These are phyloP conservation scores for Nakazawaea sp. DNA, from an alignment of 805 yeast genomes.

Conservation along the genomic window DNA sequence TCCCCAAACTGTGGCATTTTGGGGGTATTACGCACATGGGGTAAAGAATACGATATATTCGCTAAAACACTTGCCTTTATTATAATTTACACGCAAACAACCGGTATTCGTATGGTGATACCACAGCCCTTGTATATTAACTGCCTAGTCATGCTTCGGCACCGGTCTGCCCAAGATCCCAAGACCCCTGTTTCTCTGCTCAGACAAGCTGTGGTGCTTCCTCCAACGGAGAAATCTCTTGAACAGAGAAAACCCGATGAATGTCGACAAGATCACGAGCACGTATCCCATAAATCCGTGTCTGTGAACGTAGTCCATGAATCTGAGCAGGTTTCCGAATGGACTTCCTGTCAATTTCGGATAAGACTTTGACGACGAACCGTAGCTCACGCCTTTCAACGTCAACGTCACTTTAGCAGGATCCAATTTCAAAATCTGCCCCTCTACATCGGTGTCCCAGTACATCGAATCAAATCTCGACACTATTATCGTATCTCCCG, in stretches of 20 bases:
- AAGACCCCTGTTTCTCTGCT: conserved; percentile 5
- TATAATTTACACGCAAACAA: too few relatives aligned
- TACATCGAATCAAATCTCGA: conserved; percentile 27
- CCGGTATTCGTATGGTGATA: too few relatives aligned
- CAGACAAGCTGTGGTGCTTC: too few relatives aligned
- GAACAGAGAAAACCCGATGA: too few relatives aligned
- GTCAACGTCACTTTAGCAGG: conserved; percentile 28
- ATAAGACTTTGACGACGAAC: conserved; percentile 13
- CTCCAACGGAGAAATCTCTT: too few relatives aligned
- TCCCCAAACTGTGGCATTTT: not conserved
- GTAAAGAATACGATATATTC: too few relatives aligned
- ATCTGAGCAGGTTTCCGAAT: conserved; percentile 27
- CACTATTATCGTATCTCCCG: conserved; percentile 55
- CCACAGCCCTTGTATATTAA: too few relatives aligned
- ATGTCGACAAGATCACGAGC: too few relatives aligned
- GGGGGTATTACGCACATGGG: too few relatives aligned
- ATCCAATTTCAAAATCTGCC: conserved; percentile 27
- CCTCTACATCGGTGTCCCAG: conserved; percentile 27
- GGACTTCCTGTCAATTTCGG: conserved; percentile 37
- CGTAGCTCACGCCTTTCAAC: conserved; percentile 31
- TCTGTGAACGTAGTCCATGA: conserved; percentile 37
- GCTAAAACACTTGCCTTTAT: too few relatives aligned
- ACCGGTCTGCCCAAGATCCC: conserved; percentile 9
- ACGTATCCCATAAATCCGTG: conserved; percentile 38
- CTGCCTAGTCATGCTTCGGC: conserved; percentile 5